phyloP scores from a whole-genome alignment of 257 asterid species.

The Scutellaria barbata region DNA sequence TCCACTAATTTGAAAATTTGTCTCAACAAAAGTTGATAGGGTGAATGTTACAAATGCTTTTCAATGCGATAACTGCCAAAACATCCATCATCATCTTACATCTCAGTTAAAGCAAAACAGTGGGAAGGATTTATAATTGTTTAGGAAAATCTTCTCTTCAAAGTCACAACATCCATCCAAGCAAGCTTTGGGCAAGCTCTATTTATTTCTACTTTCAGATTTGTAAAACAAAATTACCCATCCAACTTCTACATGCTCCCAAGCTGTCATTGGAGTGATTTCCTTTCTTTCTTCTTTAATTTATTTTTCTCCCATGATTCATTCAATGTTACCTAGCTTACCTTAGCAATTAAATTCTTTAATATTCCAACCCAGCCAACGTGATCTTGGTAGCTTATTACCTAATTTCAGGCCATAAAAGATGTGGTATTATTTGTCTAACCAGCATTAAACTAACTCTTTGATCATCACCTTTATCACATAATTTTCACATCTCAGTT shows the following conservation, averaged over 20 bases:
- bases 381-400: background rate
- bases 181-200: background rate
- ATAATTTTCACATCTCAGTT: background rate
- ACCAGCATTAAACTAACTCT: background rate
- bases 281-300: background rate
- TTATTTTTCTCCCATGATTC: background rate
- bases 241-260: background rate
- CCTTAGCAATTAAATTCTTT: constrained; percentile 7
- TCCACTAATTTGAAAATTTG: constrained; percentile 5
- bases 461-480: background rate
- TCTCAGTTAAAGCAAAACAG: background rate
- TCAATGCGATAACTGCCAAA: constrained; percentile 11
- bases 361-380: background rate
- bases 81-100: background rate
- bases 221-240: background rate
- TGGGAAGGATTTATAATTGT: background rate
- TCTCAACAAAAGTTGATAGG: background rate
- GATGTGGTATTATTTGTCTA: background rate
- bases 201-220: background rate
- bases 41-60: background rate
- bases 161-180: background rate
- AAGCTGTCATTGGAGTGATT: background rate
- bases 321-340: too few species aligned
- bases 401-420: background rate
- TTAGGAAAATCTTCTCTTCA: background rate